Evolutionary conservation across 2,329 filamentous ascomycete species (phyloP), one percentile per base, ranked within the genome.

Genomic region (Allantophomopsis lycopodina): DNA sequence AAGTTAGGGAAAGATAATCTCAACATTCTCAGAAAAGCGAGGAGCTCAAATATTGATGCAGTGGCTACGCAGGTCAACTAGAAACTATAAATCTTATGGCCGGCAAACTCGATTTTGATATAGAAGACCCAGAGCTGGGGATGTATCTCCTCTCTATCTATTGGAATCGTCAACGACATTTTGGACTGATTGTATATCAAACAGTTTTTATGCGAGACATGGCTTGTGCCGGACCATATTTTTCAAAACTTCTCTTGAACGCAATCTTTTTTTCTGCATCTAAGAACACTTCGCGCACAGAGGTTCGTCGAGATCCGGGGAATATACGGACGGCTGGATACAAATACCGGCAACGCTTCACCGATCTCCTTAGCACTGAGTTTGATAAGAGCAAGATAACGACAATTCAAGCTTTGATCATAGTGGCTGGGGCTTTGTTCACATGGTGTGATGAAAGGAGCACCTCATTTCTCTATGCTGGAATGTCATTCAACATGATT

Each of bases 381-480:
- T 48, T 71, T 1, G 67, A 70, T 33, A 56, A 56, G 7, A 70
- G 66, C 40, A 60, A 65, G 3, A 65, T 74, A 8, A 70, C 69
- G 0, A 73, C 70, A 0, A 68, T 73, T 2, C 67, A 71, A 44
- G 70, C 67, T 0, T 47, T 74, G 20, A 53, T 75, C 0, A 55
- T 71, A 1, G 68, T 73, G 61, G 63, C 63, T 0, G 66, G 63
- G 35, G 65, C 66, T 0, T 50, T 73, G 0, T 71, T 73, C 44
- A 60, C 69, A 0, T 52, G 65, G 2, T 60, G 64, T n/a, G 64
- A 66, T 37, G 63, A 72, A 45, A 55, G 63, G 21, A 71, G 66
- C 42, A 61, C 62, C 5, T 66, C 71, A 2, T 78, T 73, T 73
- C 47, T 75, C 4, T 76, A 76, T 43, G 63, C 68, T 38, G 72